A percentile compares a stretch with the other conserved stretches of the same genome.
Evolutionary conservation across 192 early-diverging fungal species (phyloP).

Genomic region (Coemansia sp.): DNA sequence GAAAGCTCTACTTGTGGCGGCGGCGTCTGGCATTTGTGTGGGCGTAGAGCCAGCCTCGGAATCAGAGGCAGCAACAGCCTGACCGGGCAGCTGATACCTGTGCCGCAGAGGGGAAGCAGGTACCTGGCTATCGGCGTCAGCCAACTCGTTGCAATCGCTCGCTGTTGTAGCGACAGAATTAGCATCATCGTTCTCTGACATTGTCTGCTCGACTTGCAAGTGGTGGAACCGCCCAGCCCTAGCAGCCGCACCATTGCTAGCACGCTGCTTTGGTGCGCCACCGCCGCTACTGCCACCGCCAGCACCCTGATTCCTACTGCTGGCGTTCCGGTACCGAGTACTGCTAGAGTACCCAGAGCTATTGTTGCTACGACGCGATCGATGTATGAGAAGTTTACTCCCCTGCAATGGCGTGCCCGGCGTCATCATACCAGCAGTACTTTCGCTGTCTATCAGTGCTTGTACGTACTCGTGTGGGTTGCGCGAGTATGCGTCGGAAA

Average conservation of each 20-base stretch:
- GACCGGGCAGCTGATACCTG: conserved; percentile 5
- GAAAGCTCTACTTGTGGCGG: neutral
- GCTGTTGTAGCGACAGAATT: conserved; percentile 37
- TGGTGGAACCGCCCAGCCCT: conserved; percentile 39
- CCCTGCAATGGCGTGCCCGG: conserved; percentile 5
- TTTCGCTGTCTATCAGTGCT: conserved; percentile 43
- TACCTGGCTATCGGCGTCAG: conserved; percentile 28
- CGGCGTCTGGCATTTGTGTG: neutral
- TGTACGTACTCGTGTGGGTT: conserved; percentile 53
- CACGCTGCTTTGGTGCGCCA: conserved; percentile 13
- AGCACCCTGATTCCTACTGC: neutral
- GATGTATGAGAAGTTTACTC: conserved; percentile 6
- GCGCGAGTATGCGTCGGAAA: conserved; percentile 47
- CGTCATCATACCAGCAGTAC: conserved; percentile 1
- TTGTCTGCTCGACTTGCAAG: conserved; percentile 50
- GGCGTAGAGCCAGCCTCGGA: conserved; percentile 6
- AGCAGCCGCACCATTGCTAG: neutral
- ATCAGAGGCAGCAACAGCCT: conserved; percentile 9
- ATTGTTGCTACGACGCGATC: conserved; percentile 26
- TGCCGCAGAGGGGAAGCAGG: conserved; percentile 23
- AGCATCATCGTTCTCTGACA: conserved; percentile 47
- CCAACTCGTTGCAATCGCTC: conserved; percentile 45
- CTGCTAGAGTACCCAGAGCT: conserved; percentile 3
- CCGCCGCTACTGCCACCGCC: conserved; percentile 10
- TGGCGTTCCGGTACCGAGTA: neutral